Evolutionary conservation across 225 moss, liverwort and hornwort species (phyloP), one percentile per base, ranked within the genome.

Genomic region (Sphagnum contortum): DNA sequence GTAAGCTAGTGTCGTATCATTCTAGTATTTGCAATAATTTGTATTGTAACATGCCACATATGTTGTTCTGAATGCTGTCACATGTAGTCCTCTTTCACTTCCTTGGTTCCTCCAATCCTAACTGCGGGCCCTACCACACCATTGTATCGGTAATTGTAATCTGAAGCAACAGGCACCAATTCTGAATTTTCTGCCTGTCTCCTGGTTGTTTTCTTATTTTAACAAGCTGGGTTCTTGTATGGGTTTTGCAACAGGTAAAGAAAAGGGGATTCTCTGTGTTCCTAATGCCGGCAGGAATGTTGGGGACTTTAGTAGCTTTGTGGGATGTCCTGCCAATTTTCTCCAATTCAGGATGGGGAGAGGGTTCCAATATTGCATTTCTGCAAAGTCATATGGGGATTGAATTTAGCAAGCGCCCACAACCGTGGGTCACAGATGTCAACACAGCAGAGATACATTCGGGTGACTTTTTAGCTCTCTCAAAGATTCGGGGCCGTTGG

Each of bases 201-300:
- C 29, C 29, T 29, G 29, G 29, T 29, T 29, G 29, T 29, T 29
- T 29, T 29, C 29, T 29, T 29, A 29, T 29, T 29, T 29, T 29
- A 29, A 29, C 1, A 0, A 29, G 29, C 29, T 29, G 29, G 1
- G 29, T 29, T 29, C 29, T 29, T 0, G 29, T 29, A 29, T 29
- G 29, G 29, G 29, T 29, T 29, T 29, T 29, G 29, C 29, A 29
- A 3, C 77, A 86, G 86, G 86, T 87, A 44, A 84, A 79, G 68
- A 76, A 83, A 9, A 87, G 79, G 72, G 87, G 87, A 44, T 83
- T 87, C 52, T 84, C 87, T 50, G 84, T 87, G 49, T 87, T 87
- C 65, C 64, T 87, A 65, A 87, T 87, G 87, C 87, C 87, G 50
- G 87, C 87, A 58, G 87, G 87, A 66, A 87, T 87, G 87, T 68